phyloP scores from a whole-genome alignment of 805 yeast genomes.

The Kazachstania africana region DNA sequence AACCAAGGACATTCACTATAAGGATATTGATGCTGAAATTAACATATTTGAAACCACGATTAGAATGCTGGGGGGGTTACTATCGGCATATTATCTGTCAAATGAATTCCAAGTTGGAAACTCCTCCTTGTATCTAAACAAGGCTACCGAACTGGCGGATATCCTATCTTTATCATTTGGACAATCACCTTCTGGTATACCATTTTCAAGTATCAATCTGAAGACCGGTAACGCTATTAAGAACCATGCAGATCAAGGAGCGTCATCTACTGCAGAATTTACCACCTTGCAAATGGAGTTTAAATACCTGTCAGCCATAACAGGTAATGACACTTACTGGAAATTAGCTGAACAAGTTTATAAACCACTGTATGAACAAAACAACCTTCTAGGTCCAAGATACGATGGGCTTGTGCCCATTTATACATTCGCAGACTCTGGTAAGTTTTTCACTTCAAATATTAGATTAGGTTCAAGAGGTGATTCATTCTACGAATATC shows the following conservation, averaged over 20 bases:
- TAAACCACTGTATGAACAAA: conserved; percentile 52
- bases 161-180: conserved; percentile 60
- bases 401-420: conserved; percentile 75
- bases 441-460: conserved; percentile 47
- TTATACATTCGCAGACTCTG: conserved; percentile 63
- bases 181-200: conserved; percentile 49
- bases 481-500: conserved; percentile 84
- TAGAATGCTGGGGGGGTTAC: conserved; percentile 86
- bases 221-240: conserved; percentile 46
- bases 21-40: conserved; percentile 61
- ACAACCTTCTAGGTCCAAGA: conserved; percentile 19
- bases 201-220: conserved; percentile 69
- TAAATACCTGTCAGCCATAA: conserved; percentile 66
- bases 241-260: conserved; percentile 60
- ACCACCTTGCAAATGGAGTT: conserved; percentile 80
- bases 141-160: conserved; percentile 72
- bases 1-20: conserved; percentile 51
- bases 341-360: conserved; percentile 62
- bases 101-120: conserved; percentile 31
- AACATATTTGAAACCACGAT: conserved; percentile 91
- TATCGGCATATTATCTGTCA: conserved; percentile 62
- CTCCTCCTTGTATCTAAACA: conserved; percentile 44
- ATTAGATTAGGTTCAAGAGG: conserved; percentile 87
- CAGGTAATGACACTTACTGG: conserved; percentile 77
- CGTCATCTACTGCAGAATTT: conserved; percentile 82